Conservation (phyloP, 176 grass and related monocot species). For the Lolium rigidum region DNA sequence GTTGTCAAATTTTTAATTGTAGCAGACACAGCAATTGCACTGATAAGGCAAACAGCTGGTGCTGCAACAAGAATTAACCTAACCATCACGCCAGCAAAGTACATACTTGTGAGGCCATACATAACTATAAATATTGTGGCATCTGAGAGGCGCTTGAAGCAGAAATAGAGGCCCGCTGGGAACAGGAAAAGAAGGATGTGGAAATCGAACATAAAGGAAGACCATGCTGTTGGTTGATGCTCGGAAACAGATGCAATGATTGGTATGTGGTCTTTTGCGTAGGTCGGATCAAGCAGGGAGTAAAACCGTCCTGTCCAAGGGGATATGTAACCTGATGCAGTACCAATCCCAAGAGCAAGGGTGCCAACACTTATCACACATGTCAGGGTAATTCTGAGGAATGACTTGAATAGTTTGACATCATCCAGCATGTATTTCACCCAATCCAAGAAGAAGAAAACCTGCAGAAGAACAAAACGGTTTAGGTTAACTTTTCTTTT, state of each 20-base stretch:
- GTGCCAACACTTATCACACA: conserved; percentile 75
- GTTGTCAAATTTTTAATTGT: conserved; percentile 96
- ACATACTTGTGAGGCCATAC: conserved; percentile 99
- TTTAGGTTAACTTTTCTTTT: conserved; percentile 36
- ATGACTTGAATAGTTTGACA: conserved; percentile 80
- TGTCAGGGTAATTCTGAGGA: conserved; percentile 87
- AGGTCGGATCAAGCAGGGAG: conserved; percentile 98
- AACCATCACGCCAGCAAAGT: conserved; percentile 99
- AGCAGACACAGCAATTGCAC: conserved; percentile 87
- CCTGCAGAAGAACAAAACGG: conserved; percentile 58
- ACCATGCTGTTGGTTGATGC: conserved; percentile 99
- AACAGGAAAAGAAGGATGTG: conserved; percentile 99
- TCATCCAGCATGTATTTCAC: conserved; percentile 94
- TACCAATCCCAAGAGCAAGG: conserved; percentile 93
- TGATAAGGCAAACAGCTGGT: conserved; percentile 94
- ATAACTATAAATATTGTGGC: conserved; percentile 96
- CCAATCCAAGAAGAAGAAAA: conserved; percentile 90
- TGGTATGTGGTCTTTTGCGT: conserved; percentile 95
- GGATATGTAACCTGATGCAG: conserved; percentile 95
- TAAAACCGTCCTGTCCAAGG: conserved; percentile 98
- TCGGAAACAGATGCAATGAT: conserved; percentile 99
- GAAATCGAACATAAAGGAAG: conserved; percentile 99
- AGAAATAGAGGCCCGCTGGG: conserved; percentile 96
- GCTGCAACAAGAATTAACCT: conserved; percentile 95
- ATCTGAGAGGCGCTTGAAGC: conserved; percentile 93